Conservation (phyloP, 1,139 yeast genomes). For the Yamadazyma jaroonii region DNA sequence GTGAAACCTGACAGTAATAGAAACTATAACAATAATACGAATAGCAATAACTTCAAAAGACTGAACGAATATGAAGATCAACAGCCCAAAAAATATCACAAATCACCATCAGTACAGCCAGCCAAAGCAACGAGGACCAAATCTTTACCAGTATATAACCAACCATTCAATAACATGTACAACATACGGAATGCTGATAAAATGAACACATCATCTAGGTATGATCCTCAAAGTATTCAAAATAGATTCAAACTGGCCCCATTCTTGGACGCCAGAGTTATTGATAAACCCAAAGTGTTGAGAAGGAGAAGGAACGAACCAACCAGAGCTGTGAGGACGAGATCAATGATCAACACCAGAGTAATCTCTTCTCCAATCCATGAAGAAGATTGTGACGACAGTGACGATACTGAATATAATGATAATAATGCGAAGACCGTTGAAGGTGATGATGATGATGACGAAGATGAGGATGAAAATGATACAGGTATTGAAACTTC, state of each 20-base stretch:
- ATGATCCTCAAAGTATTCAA: conserved; percentile 42
- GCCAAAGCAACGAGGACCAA: conserved; percentile 62
- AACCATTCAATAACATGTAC: conserved; percentile 39
- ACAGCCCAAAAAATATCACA: conserved; percentile 16
- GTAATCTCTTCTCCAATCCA: conserved; percentile 40
- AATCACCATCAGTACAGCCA: conserved; percentile 22
- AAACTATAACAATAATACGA: neutral
- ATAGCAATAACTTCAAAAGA: conserved; percentile 1
- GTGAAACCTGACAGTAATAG: neutral
- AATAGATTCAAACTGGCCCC: conserved; percentile 50
- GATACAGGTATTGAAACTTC: conserved; percentile 25
- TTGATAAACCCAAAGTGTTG: conserved; percentile 29
- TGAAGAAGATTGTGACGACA: conserved; percentile 35
- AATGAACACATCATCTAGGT: conserved; percentile 35
- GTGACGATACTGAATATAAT: conserved; percentile 35
- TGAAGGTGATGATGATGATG: conserved; percentile 18
- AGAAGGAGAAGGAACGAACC: conserved; percentile 37
- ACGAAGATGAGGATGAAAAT: conserved; percentile 15
- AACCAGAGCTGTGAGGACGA: conserved; percentile 43
- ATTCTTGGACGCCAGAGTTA: conserved; percentile 39
- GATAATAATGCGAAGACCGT: conserved; percentile 16
- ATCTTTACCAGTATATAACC: conserved; percentile 56
- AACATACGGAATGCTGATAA: conserved; percentile 45
- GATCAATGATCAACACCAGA: conserved; percentile 35
- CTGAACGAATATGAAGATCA: conserved; percentile 2